These are phyloP conservation scores for Capillidium rhysosporum DNA, from an alignment of 371 early-diverging fungal species.

Conservation along the genomic window DNA sequence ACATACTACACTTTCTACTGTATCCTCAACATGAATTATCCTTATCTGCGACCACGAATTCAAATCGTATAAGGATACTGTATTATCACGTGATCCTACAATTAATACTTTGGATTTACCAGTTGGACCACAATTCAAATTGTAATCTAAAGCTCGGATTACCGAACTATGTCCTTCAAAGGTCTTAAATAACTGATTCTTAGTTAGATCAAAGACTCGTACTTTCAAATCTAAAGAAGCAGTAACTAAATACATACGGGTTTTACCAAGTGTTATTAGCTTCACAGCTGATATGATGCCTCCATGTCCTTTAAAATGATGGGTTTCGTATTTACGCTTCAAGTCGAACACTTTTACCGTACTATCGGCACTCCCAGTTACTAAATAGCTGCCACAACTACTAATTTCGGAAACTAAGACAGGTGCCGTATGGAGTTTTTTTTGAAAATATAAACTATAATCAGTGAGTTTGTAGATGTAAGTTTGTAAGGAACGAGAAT, in stretches of 20 bases:
- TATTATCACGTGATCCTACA: conserved; percentile 84
- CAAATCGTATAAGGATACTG: conserved; percentile 39
- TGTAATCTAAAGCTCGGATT: conserved; percentile 70
- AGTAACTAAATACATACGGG: conserved; percentile 42
- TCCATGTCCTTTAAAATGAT: conserved; percentile 79
- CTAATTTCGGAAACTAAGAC: too few relatives aligned
- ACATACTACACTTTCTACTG: too few relatives aligned
- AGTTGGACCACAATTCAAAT: conserved; percentile 27
- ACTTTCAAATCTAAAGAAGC: conserved; percentile 80
- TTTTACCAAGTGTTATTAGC: conserved; percentile 39
- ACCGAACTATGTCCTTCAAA: conserved; percentile 77
- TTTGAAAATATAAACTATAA: too few relatives aligned
- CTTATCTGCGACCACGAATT: too few relatives aligned
- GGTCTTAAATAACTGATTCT: conserved; percentile 46
- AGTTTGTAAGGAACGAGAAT: too few relatives aligned
- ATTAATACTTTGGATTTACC: conserved; percentile 28
- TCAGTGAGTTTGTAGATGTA: too few relatives aligned
- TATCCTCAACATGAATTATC: too few relatives aligned
- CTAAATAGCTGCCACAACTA: conserved; percentile 16
- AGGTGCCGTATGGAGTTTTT: too few relatives aligned
- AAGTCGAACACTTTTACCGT: conserved; percentile 91
- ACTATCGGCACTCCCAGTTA: conserved; percentile 88
- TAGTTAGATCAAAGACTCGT: conserved; percentile 70
- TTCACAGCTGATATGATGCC: conserved; percentile 69
- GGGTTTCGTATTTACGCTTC: conserved; percentile 77